Evolutionary conservation across 257 asterid genomes (phyloP).

Genomic region (Solanum rostratum): DNA sequence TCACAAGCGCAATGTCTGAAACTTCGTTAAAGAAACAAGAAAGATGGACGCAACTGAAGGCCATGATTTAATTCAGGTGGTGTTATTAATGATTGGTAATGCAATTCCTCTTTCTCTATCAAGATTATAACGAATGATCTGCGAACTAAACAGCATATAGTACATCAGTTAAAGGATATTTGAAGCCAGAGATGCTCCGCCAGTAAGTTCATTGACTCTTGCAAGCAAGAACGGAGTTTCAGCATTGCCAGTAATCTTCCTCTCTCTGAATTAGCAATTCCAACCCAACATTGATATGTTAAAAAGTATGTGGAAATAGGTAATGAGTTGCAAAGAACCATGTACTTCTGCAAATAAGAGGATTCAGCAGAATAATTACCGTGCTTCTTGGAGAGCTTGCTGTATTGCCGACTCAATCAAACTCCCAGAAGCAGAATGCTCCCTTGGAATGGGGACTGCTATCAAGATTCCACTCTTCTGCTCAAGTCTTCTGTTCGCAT

Average conservation of each 20-base stretch:
- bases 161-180: slow-evolving; percentile 49
- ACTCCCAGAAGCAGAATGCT: slow-evolving; percentile 78
- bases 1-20: slow-evolving; percentile 75
- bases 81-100: not conserved
- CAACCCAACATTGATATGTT: not conserved
- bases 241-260: slow-evolving; percentile 64
- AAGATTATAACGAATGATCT: not conserved
- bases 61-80: not conserved
- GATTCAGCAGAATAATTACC: slow-evolving; percentile 27
- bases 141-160: not conserved
- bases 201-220: slow-evolving; percentile 80
- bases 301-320: not conserved
- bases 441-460: slow-evolving; percentile 80
- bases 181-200: slow-evolving; percentile 88
- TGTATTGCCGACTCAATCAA: slow-evolving; percentile 72
- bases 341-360: slow-evolving; percentile 2
- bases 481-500: slow-evolving; percentile 47
- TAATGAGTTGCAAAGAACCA: not conserved
- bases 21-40: slow-evolving; percentile 27
- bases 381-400: slow-evolving; percentile 73
- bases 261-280: slow-evolving; percentile 46
- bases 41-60: slow-evolving; percentile 1
- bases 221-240: slow-evolving; percentile 94
- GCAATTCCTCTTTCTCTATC: not conserved
- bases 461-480: slow-evolving; percentile 63